phyloP scores from a whole-genome alignment of 331 rosid genomes.

The Pyracantha coccinea region DNA sequence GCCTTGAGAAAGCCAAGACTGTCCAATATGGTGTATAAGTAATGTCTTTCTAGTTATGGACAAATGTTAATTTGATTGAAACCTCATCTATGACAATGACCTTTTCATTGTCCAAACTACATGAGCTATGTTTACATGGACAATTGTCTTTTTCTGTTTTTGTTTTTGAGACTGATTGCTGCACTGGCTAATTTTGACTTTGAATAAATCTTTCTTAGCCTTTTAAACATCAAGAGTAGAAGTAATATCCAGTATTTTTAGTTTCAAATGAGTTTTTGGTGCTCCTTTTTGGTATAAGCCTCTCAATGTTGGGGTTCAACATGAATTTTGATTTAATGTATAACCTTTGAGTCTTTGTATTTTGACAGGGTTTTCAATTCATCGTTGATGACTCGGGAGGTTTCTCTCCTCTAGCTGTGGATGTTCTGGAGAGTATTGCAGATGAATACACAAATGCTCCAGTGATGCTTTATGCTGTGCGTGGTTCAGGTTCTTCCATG shows the following conservation, averaged over 20 bases:
- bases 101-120: background rate
- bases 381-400: conserved; percentile 83
- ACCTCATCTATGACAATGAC: background rate
- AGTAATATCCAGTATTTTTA: background rate
- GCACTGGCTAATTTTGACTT: background rate
- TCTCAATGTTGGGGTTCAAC: background rate
- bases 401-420: conserved; percentile 77
- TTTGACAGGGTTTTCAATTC: conserved; percentile 81
- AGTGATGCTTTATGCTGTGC: conserved; percentile 58
- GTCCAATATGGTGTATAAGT: background rate
- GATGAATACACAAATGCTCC: conserved; percentile 77
- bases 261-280: background rate
- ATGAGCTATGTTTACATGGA: background rate
- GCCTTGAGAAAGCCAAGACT: background rate
- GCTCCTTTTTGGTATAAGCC: background rate
- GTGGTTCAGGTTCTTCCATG: conserved; percentile 32
- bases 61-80: background rate
- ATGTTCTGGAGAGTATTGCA: conserved; percentile 69
- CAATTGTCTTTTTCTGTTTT: background rate
- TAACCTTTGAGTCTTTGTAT: conserved; percentile 10
- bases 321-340: background rate
- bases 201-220: background rate
- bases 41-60: background rate
- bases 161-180: background rate
- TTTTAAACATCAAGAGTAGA: background rate